Evolutionary conservation across 768 basidiomycete species (phyloP).

Genomic region (Gelatoporia subvermispora): DNA sequence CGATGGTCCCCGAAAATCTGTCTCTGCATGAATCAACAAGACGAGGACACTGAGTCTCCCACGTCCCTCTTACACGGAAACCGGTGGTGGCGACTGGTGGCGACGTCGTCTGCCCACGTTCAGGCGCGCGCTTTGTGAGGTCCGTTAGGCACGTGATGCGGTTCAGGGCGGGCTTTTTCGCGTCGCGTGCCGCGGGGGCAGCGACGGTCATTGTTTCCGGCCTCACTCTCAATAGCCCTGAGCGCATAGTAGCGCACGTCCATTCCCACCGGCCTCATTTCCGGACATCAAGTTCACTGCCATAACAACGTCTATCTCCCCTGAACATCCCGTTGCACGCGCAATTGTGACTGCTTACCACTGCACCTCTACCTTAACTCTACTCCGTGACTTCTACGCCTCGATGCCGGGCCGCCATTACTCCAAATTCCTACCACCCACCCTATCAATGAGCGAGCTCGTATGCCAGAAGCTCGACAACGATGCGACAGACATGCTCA

Average conservation of each 20-base stretch:
- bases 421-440: conserved; percentile 61
- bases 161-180: conserved; percentile 18
- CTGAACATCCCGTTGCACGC: too few relatives aligned
- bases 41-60: too few relatives aligned
- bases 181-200: conserved; percentile 8
- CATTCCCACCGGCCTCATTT: not conserved
- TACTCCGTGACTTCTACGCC: not conserved
- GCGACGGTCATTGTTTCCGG: conserved; percentile 1
- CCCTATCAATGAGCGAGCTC: conserved; percentile 71
- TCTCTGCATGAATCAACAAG: too few relatives aligned
- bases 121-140: too few relatives aligned
- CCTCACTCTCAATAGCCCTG: conserved; percentile 1
- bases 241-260: too few relatives aligned
- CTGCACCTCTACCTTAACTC: not conserved
- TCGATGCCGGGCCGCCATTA: conserved; percentile 32
- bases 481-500: conserved; percentile 71
- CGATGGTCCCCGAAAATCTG: too few relatives aligned
- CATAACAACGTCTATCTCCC: too few relatives aligned
- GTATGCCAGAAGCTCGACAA: conserved; percentile 75
- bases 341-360: too few relatives aligned
- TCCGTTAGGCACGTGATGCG: not conserved
- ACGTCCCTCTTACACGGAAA: too few relatives aligned
- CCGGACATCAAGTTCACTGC: too few relatives aligned
- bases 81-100: too few relatives aligned
- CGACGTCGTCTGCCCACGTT: too few relatives aligned